Percentiles rank a stretch among this genome's conserved stretches.
Evolutionary conservation across 352 stramenopile genomes (phyloP).

Genomic region (Halophytophthora batemanensis): DNA sequence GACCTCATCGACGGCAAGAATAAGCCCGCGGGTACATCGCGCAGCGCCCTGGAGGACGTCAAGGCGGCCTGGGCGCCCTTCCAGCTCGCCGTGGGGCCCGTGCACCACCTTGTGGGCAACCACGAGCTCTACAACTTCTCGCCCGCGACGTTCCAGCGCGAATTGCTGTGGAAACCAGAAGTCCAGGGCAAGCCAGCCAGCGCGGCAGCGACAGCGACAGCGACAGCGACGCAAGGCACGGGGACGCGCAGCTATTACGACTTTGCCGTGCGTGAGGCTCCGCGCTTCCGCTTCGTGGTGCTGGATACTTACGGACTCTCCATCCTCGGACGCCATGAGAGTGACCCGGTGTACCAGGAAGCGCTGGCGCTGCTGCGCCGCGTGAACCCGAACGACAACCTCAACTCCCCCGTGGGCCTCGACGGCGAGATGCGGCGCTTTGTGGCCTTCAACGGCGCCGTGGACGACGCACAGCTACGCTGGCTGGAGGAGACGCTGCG

Average conservation of each 20-base stretch:
- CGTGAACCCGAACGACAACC: constrained; percentile 66
- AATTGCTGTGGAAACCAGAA: constrained; percentile 36
- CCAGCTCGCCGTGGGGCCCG: constrained; percentile 34
- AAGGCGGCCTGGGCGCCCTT: constrained; percentile 45
- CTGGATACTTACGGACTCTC: constrained; percentile 72
- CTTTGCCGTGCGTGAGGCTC: constrained; percentile 42
- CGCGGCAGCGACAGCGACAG: not conserved
- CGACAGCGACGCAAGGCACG: constrained; percentile 10
- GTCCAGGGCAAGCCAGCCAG: no score
- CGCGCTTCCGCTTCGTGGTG: constrained; percentile 57
- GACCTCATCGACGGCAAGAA: constrained; percentile 86
- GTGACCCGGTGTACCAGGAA: constrained; percentile 44
- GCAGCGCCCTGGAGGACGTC: constrained; percentile 36
- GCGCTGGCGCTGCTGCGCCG: constrained; percentile 34
- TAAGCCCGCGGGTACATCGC: constrained; percentile 35
- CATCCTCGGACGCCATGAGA: constrained; percentile 44
- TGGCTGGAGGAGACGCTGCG: constrained; percentile 49
- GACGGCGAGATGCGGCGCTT: constrained; percentile 43
- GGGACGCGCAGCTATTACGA: constrained; percentile 51
- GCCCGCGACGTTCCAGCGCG: constrained; percentile 32
- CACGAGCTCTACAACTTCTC: constrained; percentile 86
- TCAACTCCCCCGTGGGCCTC: constrained; percentile 69
- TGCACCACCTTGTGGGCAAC: constrained; percentile 83
- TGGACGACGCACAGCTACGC: constrained; percentile 53
- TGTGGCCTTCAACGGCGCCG: constrained; percentile 75